A percentile compares a stretch with the other conserved stretches of the same genome.
These are phyloP conservation scores for Calonectria honghensis DNA, from an alignment of 2,329 filamentous ascomycete genomes.

Conservation along the genomic window DNA sequence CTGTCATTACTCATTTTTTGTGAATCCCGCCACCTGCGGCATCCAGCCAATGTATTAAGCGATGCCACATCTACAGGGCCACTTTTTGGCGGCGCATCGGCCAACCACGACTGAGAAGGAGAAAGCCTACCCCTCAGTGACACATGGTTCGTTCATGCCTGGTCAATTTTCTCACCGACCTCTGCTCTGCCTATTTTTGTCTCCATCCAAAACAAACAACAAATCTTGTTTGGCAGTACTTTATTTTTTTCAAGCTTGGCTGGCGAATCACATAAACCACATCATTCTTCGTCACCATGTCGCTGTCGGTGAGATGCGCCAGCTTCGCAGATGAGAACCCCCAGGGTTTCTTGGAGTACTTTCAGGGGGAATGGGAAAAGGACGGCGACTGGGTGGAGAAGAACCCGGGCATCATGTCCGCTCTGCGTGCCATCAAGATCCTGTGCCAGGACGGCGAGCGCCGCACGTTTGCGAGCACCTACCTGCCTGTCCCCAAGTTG, in stretches of 20 bases:
- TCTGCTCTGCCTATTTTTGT: background rate
- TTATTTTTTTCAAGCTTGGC: background rate
- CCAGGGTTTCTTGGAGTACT: slow-evolving; percentile 27
- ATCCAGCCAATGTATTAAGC: background rate
- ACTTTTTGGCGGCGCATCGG: slow-evolving; percentile 3
- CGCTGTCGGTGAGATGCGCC: slow-evolving; percentile 26
- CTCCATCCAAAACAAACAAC: background rate
- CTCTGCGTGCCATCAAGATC: slow-evolving; percentile 23
- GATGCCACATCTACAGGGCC: slow-evolving; percentile 27
- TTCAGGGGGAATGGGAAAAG: slow-evolving; percentile 27
- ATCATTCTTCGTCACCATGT: background rate
- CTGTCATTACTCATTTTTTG: background rate
- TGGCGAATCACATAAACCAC: background rate
- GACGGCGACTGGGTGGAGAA: slow-evolving; percentile 10
- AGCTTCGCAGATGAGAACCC: slow-evolving; percentile 39
- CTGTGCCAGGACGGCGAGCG: slow-evolving; percentile 33
- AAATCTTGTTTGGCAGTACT: background rate
- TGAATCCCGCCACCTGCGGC: background rate
- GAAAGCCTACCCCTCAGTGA: slow-evolving; percentile 13
- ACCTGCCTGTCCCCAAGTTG: slow-evolving; percentile 52
- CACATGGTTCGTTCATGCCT: slow-evolving; percentile 24
- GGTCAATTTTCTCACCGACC: slow-evolving; percentile 13
- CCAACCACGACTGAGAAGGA: slow-evolving; percentile 5
- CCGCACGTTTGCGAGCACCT: slow-evolving; percentile 44
- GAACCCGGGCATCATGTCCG: slow-evolving; percentile 4